These are phyloP conservation scores for Didymella arachidicola DNA, from an alignment of 2,329 filamentous ascomycete genomes.

Conservation along the genomic window DNA sequence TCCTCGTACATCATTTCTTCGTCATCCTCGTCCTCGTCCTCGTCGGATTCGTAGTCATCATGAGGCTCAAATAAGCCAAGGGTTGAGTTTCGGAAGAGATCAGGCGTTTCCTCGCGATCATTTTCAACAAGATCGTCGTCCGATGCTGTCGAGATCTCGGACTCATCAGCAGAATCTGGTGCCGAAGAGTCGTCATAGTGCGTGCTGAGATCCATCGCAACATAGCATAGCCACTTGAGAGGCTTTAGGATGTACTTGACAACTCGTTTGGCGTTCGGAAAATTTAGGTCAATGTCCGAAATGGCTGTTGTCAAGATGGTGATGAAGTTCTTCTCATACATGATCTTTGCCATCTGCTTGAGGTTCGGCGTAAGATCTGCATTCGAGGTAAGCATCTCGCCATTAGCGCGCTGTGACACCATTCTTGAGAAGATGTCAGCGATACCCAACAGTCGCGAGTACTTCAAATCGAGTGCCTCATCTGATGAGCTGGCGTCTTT, in stretches of 20 bases:
- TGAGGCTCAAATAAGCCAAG: conserved; percentile 91
- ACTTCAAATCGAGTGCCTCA: conserved; percentile 84
- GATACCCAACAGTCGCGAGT: conserved; percentile 84
- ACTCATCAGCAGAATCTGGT: conserved; percentile 74
- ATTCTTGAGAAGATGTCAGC: conserved; percentile 93
- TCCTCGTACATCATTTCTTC: conserved; percentile 83
- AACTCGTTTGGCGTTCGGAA: conserved; percentile 88
- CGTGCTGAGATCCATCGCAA: conserved; percentile 85
- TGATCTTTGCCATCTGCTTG: conserved; percentile 86
- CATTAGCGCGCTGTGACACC: conserved; percentile 67
- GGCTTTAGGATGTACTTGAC: conserved; percentile 97
- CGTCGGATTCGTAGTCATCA: conserved; percentile 80
- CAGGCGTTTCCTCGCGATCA: conserved; percentile 81
- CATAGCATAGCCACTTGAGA: conserved; percentile 83
- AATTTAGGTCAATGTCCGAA: conserved; percentile 94
- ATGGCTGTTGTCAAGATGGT: conserved; percentile 88
- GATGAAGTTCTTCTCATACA: conserved; percentile 98
- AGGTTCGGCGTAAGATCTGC: conserved; percentile 64
- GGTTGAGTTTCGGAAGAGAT: conserved; percentile 95
- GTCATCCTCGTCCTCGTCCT: conserved; percentile 65
- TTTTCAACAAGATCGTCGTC: conserved; percentile 85
- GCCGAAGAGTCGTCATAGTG: conserved; percentile 75
- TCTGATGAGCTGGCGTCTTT: conserved; percentile 82
- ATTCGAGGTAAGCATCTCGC: conserved; percentile 49
- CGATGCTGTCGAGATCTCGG: conserved; percentile 91